Percentiles rank a stretch among this genome's conserved stretches.
phyloP scores from a whole-genome alignment of 2,329 filamentous ascomycete genomes.

The Trichoderma citrinoviride region DNA sequence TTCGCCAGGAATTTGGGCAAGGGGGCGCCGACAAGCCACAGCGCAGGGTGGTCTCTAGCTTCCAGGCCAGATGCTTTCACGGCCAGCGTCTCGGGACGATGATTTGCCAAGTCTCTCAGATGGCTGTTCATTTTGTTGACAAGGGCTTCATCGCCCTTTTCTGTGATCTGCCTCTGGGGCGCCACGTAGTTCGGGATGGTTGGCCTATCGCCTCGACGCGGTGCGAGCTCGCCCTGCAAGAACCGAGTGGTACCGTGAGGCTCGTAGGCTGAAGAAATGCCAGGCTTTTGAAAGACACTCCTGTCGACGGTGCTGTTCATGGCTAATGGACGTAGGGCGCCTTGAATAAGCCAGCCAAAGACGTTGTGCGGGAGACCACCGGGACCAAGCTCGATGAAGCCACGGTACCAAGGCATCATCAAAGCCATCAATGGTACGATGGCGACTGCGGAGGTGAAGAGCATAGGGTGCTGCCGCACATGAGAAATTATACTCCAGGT shows the following conservation, averaged over 20 bases:
- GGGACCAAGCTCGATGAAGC: slow-evolving; percentile 42
- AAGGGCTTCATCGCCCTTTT: slow-evolving; percentile 23
- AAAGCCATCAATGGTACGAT: slow-evolving; percentile 23
- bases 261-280: slow-evolving; percentile 29
- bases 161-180: slow-evolving; percentile 40
- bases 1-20: slow-evolving; percentile 19
- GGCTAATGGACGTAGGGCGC: slow-evolving; percentile 34
- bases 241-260: slow-evolving; percentile 28
- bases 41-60: slow-evolving; percentile 2
- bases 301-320: slow-evolving; percentile 35
- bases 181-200: slow-evolving; percentile 36
- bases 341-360: slow-evolving; percentile 42
- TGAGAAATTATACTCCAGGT: background rate
- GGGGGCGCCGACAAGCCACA: slow-evolving; percentile 12
- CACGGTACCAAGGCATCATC: slow-evolving; percentile 36
- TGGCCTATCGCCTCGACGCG: slow-evolving; percentile 31
- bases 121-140: slow-evolving; percentile 29
- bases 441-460: slow-evolving; percentile 8
- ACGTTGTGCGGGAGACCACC: slow-evolving; percentile 45
- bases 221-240: slow-evolving; percentile 23
- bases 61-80: slow-evolving; percentile 15
- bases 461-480: slow-evolving; percentile 2
- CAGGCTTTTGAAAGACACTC: slow-evolving; percentile 28
- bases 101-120: slow-evolving; percentile 24
- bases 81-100: background rate